Evolutionary conservation across 371 early-diverging fungal genomes (phyloP).

Genomic region (Entomophthora muscae): DNA sequence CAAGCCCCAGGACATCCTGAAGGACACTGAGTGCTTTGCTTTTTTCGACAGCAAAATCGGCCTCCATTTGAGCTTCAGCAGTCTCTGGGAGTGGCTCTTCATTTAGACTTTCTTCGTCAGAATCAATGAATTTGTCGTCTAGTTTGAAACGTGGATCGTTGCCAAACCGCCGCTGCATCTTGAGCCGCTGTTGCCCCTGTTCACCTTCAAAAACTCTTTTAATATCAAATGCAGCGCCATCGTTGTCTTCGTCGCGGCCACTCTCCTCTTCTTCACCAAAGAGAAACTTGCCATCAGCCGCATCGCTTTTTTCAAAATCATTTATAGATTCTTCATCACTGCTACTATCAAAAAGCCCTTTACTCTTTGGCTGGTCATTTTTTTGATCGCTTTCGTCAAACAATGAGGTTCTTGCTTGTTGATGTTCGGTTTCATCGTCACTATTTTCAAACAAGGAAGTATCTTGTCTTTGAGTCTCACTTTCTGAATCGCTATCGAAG

Average conservation of each 20-base stretch:
- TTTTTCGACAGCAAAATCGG: not conserved
- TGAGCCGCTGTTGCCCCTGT: not conserved
- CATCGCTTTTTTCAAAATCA: not conserved
- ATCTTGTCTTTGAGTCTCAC: not conserved
- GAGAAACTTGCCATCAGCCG: not conserved
- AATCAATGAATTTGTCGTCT: slow-evolving; percentile 2
- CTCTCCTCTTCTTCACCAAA: not conserved
- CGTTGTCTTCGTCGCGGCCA: not conserved
- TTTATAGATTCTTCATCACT: not conserved
- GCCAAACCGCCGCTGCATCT: slow-evolving; percentile 3
- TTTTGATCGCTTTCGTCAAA: not conserved
- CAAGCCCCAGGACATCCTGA: not conserved
- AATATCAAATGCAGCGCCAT: not conserved
- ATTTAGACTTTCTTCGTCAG: not conserved
- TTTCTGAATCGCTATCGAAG: not conserved
- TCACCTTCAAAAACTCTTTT: slow-evolving; percentile 7
- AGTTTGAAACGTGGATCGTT: slow-evolving; percentile 7
- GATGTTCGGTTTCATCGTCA: not conserved
- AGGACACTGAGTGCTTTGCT: not conserved
- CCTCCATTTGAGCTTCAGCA: not conserved
- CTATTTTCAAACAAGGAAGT: not conserved
- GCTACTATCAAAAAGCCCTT: not conserved
- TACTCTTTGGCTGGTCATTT: not conserved
- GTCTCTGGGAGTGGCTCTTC: not conserved
- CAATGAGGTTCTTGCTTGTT: not conserved